Percentiles rank a stretch among this genome's conserved stretches.
Evolutionary conservation across 441 rosid genomes (phyloP).

Genomic region (Omphalea diandra): DNA sequence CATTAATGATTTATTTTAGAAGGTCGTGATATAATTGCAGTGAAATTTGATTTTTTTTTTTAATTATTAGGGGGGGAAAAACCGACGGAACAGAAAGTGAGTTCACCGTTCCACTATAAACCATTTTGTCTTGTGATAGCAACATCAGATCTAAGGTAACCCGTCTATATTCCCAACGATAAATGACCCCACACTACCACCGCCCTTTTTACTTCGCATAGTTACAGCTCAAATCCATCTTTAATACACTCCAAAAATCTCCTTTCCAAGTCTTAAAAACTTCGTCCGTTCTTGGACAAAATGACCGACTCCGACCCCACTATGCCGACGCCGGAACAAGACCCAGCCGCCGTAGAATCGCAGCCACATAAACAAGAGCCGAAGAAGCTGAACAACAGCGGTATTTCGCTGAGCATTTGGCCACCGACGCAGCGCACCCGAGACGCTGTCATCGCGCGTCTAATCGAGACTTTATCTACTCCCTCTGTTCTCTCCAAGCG

Average conservation of each 20-base stretch:
- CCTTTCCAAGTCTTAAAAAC: not conserved
- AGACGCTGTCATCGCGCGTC: slow-evolving; percentile 67
- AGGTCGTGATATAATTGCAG: too few relatives aligned
- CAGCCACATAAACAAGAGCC: slow-evolving; percentile 17
- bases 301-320: slow-evolving; percentile 9
- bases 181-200: not conserved
- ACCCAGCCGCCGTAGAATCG: not conserved
- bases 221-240: not conserved
- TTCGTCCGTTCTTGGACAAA: not conserved
- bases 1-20: too few relatives aligned
- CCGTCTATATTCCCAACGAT: slow-evolving; percentile 5
- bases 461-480: slow-evolving; percentile 69
- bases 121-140: too few relatives aligned
- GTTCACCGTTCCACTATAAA: not conserved
- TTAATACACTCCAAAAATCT: not conserved
- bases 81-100: too few relatives aligned
- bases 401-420: slow-evolving; percentile 70
- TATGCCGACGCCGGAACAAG: not conserved
- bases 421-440: slow-evolving; percentile 92
- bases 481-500: slow-evolving; percentile 84
- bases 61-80: too few relatives aligned
- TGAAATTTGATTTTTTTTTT: too few relatives aligned
- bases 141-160: slow-evolving; percentile 20
- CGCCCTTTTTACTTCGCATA: not conserved
- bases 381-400: slow-evolving; percentile 24